phyloP scores from a whole-genome alignment of 1,284 basidiomycete genomes.

The Mycosarcoma mackinlayi region DNA sequence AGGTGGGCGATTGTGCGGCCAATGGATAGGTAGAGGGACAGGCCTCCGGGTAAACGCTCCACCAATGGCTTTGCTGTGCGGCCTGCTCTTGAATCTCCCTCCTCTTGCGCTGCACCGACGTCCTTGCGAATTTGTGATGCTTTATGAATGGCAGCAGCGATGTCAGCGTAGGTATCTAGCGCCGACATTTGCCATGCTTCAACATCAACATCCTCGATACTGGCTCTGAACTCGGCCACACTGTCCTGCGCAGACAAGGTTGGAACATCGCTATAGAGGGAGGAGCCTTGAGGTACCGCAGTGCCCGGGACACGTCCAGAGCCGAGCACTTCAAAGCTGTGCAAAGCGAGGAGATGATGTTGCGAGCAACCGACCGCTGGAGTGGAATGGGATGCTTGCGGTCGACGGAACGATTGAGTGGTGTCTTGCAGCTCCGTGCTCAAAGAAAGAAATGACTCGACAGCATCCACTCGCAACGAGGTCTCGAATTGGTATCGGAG shows the following conservation, averaged over 20 bases:
- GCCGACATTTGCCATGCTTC: constrained; percentile 55
- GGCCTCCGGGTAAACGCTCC: constrained; percentile 45
- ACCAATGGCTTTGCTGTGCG: constrained; percentile 26
- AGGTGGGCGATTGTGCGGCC: constrained; percentile 51
- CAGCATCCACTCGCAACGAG: constrained; percentile 35
- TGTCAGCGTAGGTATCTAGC: constrained; percentile 36
- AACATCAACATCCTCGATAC: constrained; percentile 57
- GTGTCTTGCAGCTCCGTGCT: constrained; percentile 12
- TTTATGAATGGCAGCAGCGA: constrained; percentile 17
- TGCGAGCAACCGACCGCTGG: constrained; percentile 33
- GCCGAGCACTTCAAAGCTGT: constrained; percentile 44
- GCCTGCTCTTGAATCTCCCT: not conserved
- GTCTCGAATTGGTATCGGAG: constrained; percentile 53
- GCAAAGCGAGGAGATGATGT: constrained; percentile 50
- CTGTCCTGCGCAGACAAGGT: constrained; percentile 24
- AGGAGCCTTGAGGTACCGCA: constrained; percentile 23
- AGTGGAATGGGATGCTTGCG: not conserved
- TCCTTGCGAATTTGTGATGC: constrained; percentile 1
- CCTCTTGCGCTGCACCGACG: not conserved
- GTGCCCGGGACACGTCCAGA: constrained; percentile 36
- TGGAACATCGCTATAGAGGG: constrained; percentile 20
- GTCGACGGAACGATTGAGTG: constrained; percentile 7
- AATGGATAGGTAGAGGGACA: constrained; percentile 53
- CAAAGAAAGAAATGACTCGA: constrained; percentile 46
- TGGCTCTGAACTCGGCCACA: constrained; percentile 42